Base-by-base conservation (phyloP, 306 rosid genomes). In the Sesbania bispinosa region DNA sequence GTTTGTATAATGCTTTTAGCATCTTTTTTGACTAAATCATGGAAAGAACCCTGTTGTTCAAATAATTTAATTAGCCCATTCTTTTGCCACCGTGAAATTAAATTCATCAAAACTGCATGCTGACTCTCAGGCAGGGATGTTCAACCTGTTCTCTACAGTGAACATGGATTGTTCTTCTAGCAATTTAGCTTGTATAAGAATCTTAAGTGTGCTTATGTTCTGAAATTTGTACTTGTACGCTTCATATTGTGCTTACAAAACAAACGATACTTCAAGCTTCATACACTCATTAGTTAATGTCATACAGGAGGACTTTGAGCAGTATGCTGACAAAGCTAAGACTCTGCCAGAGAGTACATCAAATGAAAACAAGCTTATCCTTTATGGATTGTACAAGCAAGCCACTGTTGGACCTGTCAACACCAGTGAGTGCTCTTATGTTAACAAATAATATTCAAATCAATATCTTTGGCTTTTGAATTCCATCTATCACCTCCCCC, bases 221-320 rank as follows among this genome's bases (percentile, higher is more conserved):
- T 64, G 6, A 48, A 39, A 23, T 36, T 73, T 46, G 48, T 68
- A 6, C 18, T 60, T 15, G 16, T 29, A 14, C 26, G 11, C 20
- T 43, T 32, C 7, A 9, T 33, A 7, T 20, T 57, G 16, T 60
- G 10, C 42, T 66, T 43, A 2, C 19, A 33, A 23, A 68, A 27
- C n/a, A n/a, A 48, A 18, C 36, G 11, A 30, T 47, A 59, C 32
- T 41, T 21, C 1, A 48, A 32, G 73, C 74, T 19, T 82, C 35
- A 16, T 60, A 41, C 7, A 18, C 53, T 60, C 5, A 21, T 41
- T 76, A 21, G 45, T 45, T 65, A 20, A 59, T 57, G 24, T 70
- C n/a, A 11, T 85, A 80, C 88, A 95, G 99, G 99, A 89, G 81
- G 99, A 95, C 35, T 95, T 95, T 85, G 97, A 89, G 74, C 80